Evolutionary conservation across 345 rosid species (phyloP), one percentile per base, ranked within the genome.

Genomic region (Linum tenue): DNA sequence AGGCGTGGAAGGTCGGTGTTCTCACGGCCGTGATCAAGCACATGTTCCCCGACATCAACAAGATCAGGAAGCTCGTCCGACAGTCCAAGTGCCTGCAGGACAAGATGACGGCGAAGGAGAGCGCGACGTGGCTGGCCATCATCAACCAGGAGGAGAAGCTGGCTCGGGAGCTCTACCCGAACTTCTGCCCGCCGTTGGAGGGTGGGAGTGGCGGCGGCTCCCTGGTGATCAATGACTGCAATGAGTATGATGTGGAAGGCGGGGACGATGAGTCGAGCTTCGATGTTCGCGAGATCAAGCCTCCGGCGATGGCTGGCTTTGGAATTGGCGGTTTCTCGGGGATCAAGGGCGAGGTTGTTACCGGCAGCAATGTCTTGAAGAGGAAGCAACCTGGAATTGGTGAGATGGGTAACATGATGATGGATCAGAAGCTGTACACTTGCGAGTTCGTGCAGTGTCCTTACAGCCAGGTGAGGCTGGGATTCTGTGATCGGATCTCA

Each of bases 101-200:
- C 72, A 90, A 86, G 78, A 90, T 92, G 97, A 88, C 96, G 0
- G 92, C 98, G 22, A 88, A 88, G 76, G 98, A 92, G 76, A 84
- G 90, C 36, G 76, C 95, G 42, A 84, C 94, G n/a, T 92, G 96
- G 97, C 84, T 86, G 17, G 87, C 97, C 22, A 86, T 86, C 67
- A 87, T 92, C 71, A 86, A 81, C 73, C 79, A 77, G 65, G 98
- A 90, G 73, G 95, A 90, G 72, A 69, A 78, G 38, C 61, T 80
- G 78, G 84, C 83, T 14, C 67, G 87, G 12, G 84, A 70, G 63
- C 86, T 70, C 35, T 72, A 79, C 60, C 86, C 98, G 0, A 84
- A 82, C 37, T 73, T 82, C 56, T 85, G 91, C 76, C 80, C 78
- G 4, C 88, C 84, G 0, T 0, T 86, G 72, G 73, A 78, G n/a